Evolutionary conservation across 1,139 yeast species (phyloP).

Genomic region (Blastobotrys malaysiensis): DNA sequence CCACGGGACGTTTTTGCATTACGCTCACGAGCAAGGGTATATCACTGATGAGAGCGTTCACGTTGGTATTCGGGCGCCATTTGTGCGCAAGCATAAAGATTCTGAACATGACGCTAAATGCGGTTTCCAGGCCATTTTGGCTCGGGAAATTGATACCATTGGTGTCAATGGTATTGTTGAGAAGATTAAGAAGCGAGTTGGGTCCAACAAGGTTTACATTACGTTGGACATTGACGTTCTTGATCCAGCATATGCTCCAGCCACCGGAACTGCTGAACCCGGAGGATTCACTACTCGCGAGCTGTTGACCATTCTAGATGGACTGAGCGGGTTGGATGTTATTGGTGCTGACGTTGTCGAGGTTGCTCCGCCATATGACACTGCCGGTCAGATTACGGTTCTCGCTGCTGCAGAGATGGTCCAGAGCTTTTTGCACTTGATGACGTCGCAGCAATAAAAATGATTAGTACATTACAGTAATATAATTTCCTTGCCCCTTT

Average conservation of each 20-base stretch:
- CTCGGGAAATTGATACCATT: conserved; percentile 61
- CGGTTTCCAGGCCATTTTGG: conserved; percentile 56
- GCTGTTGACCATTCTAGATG: conserved; percentile 54
- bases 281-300: conserved; percentile 80
- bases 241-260: conserved; percentile 78
- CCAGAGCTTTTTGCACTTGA: conserved; percentile 20
- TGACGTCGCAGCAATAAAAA: conserved; percentile 11
- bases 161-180: conserved; percentile 46
- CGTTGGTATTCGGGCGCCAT: conserved; percentile 64
- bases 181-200: conserved; percentile 47
- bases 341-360: conserved; percentile 81
- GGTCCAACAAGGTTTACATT: conserved; percentile 61
- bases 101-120: conserved; percentile 58
- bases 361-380: conserved; percentile 68
- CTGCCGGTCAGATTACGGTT: conserved; percentile 58
- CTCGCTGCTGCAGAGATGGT: conserved; percentile 75
- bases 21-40: conserved; percentile 52
- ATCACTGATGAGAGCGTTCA: conserved; percentile 51
- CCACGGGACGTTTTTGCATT: conserved; percentile 77
- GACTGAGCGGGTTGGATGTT: conserved; percentile 50
- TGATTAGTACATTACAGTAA: not conserved
- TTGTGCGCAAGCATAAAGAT: conserved; percentile 35
- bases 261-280: conserved; percentile 79
- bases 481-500: not conserved
- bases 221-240: conserved; percentile 74